phyloP scores from a whole-genome alignment of 345 rosid species.

The Fremontodendron californicum region DNA sequence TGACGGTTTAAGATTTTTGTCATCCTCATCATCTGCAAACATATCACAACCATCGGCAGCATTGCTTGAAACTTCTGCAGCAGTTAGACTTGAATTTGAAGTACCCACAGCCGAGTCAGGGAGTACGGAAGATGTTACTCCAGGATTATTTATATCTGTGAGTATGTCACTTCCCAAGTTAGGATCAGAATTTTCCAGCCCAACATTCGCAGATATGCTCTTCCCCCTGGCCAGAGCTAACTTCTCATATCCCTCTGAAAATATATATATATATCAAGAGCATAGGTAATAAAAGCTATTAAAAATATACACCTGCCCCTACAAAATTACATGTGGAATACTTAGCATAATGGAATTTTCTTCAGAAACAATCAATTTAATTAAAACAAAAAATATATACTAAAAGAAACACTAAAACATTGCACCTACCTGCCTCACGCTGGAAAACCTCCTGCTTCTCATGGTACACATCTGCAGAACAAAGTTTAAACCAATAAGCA shows the following conservation, averaged over 20 bases:
- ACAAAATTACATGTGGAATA: neutral
- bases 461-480: conserved; percentile 72
- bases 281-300: neutral
- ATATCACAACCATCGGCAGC: conserved; percentile 58
- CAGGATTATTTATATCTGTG: conserved; percentile 24
- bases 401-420: neutral
- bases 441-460: conserved; percentile 71
- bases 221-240: conserved; percentile 56
- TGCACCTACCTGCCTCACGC: conserved; percentile 82
- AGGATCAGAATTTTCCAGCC: conserved; percentile 19
- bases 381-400: neutral
- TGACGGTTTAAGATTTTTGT: conserved; percentile 32
- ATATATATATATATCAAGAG: neutral
- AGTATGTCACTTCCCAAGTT: conserved; percentile 19
- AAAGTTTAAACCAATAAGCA: conserved; percentile 19
- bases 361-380: neutral
- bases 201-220: conserved; percentile 19
- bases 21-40: conserved; percentile 78
- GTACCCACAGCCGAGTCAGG: conserved; percentile 23
- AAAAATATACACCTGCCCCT: neutral
- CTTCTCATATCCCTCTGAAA: conserved; percentile 80
- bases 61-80: conserved; percentile 25
- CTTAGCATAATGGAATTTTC: neutral
- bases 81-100: conserved; percentile 26
- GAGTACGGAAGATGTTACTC: conserved; percentile 21